Conservation (phyloP, 768 basidiomycete genomes). For the Rhizopogon roseolus region DNA sequence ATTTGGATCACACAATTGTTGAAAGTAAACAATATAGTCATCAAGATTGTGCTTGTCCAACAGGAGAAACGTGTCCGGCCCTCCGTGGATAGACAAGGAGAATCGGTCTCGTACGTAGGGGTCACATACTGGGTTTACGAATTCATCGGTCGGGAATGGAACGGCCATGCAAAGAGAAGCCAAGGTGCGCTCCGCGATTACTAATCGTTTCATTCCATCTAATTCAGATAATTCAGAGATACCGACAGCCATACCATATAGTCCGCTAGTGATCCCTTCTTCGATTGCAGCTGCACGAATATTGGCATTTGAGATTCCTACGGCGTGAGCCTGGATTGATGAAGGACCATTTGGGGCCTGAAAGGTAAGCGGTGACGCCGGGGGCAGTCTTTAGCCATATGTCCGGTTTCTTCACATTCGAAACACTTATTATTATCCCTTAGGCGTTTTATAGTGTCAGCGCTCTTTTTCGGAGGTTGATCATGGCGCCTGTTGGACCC, state of each 20-base stretch:
- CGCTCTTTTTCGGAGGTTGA: no score
- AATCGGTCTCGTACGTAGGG: neutral
- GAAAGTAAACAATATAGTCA: neutral
- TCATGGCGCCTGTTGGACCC: no score
- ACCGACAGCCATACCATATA: neutral
- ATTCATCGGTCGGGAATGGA: neutral
- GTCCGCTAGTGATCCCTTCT: neutral
- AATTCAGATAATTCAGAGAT: neutral
- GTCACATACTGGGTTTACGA: neutral
- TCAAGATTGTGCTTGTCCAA: neutral
- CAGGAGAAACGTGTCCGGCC: neutral
- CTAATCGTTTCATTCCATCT: accelerated
- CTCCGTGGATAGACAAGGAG: neutral
- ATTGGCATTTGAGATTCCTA: neutral
- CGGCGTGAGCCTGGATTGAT: no score
- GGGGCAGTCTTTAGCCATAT: no score
- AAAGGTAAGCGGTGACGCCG: no score
- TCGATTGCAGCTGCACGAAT: neutral
- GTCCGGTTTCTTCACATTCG: no score
- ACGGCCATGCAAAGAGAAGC: neutral
- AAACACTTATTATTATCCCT: no score
- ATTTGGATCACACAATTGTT: neutral
- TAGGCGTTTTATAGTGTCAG: no score
- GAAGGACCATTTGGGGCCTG: no score
- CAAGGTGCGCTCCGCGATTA: neutral